phyloP scores from a whole-genome alignment of 2,329 filamentous ascomycete species.

The Sporothrix phasma region DNA sequence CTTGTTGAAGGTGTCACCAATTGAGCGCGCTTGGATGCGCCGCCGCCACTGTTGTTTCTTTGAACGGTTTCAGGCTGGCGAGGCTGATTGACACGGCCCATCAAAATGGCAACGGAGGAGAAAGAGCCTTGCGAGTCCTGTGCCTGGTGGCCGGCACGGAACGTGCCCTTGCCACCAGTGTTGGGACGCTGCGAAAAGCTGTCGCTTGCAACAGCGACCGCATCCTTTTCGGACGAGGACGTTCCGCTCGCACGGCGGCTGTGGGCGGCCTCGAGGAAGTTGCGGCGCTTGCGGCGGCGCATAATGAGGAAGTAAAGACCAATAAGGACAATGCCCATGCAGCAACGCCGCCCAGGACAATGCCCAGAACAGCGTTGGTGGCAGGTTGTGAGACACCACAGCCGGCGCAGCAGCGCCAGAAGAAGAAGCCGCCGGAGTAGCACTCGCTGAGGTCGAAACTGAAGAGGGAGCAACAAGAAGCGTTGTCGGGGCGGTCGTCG shows the following conservation, averaged over 20 bases:
- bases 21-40: conserved; percentile 39
- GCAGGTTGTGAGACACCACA: conserved; percentile 26
- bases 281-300: conserved; percentile 43
- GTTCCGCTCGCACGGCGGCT: conserved; percentile 34
- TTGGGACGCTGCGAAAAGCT: conserved; percentile 28
- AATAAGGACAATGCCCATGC: conserved; percentile 27
- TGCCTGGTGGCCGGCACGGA: conserved; percentile 43
- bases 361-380: conserved; percentile 49
- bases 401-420: conserved; percentile 14
- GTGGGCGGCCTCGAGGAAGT: conserved; percentile 39
- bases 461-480: conserved; percentile 19
- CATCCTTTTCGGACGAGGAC: conserved; percentile 48
- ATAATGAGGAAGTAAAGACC: conserved; percentile 60
- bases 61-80: conserved; percentile 27
- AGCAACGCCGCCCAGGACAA: conserved; percentile 5
- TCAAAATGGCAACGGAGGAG: conserved; percentile 55
- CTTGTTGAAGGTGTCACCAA: conserved; percentile 49
- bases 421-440: conserved; percentile 23
- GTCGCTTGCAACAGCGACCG: conserved; percentile 38
- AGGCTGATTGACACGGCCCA: conserved; percentile 49
- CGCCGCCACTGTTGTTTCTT: conserved; percentile 41
- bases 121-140: conserved; percentile 47
- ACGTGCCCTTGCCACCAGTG: conserved; percentile 26
- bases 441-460: conserved; percentile 21
- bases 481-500: conserved; percentile 11